These are phyloP conservation scores for Diatrype stigma DNA, from an alignment of 2,329 filamentous ascomycete genomes.

Conservation along the genomic window DNA sequence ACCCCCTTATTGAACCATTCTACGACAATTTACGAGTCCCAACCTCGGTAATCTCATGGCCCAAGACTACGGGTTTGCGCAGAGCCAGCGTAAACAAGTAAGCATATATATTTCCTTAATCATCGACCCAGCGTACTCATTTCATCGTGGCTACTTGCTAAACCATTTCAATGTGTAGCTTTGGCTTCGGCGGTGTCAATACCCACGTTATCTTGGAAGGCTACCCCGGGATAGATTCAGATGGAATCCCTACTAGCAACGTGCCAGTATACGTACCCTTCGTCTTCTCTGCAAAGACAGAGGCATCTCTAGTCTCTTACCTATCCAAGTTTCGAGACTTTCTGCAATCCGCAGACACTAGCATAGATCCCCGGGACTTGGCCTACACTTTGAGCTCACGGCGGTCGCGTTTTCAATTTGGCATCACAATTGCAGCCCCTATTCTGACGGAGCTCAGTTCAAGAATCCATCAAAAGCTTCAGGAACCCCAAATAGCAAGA, in stretches of 20 bases:
- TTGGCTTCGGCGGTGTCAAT: slow-evolving; percentile 24
- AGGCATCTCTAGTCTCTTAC: slow-evolving; percentile 1
- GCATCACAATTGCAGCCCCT: too few relatives aligned
- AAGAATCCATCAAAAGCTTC: too few relatives aligned
- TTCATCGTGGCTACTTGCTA: too few relatives aligned
- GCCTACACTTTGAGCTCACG: slow-evolving; percentile 2
- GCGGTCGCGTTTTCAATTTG: neutral
- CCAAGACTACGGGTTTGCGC: slow-evolving; percentile 1
- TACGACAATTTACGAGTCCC: slow-evolving; percentile 13
- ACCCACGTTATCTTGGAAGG: slow-evolving; percentile 19
- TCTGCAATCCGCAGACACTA: neutral
- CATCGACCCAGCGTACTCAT: too few relatives aligned
- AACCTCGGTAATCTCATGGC: slow-evolving; percentile 12
- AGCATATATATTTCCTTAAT: too few relatives aligned
- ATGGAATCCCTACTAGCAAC: too few relatives aligned
- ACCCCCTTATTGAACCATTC: slow-evolving; percentile 22
- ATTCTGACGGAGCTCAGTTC: too few relatives aligned
- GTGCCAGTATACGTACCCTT: slow-evolving; percentile 10
- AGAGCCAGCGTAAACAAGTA: slow-evolving; percentile 18
- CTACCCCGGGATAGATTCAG: too few relatives aligned
- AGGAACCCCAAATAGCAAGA: too few relatives aligned
- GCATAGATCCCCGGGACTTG: neutral
- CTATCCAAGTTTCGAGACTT: slow-evolving; percentile 1
- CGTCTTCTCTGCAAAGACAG: slow-evolving; percentile 13
- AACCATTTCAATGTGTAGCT: slow-evolving; percentile 1